Percentiles rank a stretch among this genome's conserved stretches.
These are phyloP conservation scores for Pneumocystis jirovecii DNA, from an alignment of 1,139 yeast genomes.

Conservation along the genomic window DNA sequence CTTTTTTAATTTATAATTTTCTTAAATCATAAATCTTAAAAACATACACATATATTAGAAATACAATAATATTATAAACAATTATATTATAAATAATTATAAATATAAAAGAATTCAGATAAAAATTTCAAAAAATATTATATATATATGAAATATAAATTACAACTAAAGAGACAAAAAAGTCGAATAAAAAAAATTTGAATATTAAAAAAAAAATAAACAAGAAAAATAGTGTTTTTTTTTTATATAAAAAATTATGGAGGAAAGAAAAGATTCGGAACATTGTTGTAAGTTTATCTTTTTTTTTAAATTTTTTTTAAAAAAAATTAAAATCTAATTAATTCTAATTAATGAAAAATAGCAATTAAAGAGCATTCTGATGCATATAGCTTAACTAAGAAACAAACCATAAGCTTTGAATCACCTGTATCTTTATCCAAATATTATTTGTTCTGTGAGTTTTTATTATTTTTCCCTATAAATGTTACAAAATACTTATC, in stretches of 20 bases:
- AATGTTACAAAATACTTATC: background rate
- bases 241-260: background rate
- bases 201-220: background rate
- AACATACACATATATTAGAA: background rate
- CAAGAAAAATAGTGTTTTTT: background rate
- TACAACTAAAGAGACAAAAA: background rate
- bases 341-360: background rate
- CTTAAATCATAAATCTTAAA: too few species aligned
- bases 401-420: background rate
- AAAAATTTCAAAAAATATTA: background rate
- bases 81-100: too few species aligned
- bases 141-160: background rate
- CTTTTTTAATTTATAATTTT: too few species aligned
- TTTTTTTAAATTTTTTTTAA: background rate
- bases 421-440: background rate
- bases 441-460: background rate
- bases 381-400: background rate
- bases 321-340: background rate
- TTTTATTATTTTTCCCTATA: background rate
- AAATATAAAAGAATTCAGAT: too few species aligned
- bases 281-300: background rate
- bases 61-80: background rate
- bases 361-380: background rate
- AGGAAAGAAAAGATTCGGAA: background rate
- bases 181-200: background rate